Percentiles rank a stretch among this genome's conserved stretches.
Evolutionary conservation across 2,329 filamentous ascomycete genomes (phyloP).

Genomic region (Curvularia verruculosa): DNA sequence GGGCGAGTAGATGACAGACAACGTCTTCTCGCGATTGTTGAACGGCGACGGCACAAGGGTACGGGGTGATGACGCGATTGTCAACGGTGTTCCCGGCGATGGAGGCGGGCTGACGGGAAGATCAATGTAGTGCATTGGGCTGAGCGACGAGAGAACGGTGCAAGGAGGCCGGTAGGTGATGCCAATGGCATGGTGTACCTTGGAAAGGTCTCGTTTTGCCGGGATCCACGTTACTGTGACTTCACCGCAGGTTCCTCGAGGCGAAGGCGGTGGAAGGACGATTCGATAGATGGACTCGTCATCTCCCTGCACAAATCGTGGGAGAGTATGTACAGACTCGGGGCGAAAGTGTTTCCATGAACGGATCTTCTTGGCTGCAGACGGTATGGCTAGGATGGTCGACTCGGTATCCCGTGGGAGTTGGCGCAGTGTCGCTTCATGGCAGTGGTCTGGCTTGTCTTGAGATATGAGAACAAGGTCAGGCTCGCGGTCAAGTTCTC

Average conservation of each 20-base stretch:
- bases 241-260: conserved; percentile 65
- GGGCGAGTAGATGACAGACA: conserved; percentile 69
- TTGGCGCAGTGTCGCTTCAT: conserved; percentile 70
- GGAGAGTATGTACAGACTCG: conserved; percentile 52
- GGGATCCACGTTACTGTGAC: conserved; percentile 72
- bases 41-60: conserved; percentile 43
- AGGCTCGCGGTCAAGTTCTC: conserved; percentile 58
- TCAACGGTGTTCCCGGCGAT: conserved; percentile 41
- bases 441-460: conserved; percentile 72
- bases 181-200: conserved; percentile 69
- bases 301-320: conserved; percentile 51
- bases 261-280: conserved; percentile 59
- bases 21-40: conserved; percentile 51
- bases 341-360: conserved; percentile 72
- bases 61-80: conserved; percentile 41
- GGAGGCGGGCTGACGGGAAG: conserved; percentile 47
- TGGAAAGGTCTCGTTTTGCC: conserved; percentile 65
- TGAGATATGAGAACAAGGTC: conserved; percentile 66
- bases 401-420: conserved; percentile 63
- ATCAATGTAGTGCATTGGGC: conserved; percentile 44
- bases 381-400: conserved; percentile 69
- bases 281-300: conserved; percentile 55
- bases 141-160: conserved; percentile 43
- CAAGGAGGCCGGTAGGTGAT: conserved; percentile 72
- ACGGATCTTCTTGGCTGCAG: conserved; percentile 68